Base-by-base conservation (phyloP, 2,329 filamentous ascomycete genomes). In the Stagonosporopsis rhizophila region DNA sequence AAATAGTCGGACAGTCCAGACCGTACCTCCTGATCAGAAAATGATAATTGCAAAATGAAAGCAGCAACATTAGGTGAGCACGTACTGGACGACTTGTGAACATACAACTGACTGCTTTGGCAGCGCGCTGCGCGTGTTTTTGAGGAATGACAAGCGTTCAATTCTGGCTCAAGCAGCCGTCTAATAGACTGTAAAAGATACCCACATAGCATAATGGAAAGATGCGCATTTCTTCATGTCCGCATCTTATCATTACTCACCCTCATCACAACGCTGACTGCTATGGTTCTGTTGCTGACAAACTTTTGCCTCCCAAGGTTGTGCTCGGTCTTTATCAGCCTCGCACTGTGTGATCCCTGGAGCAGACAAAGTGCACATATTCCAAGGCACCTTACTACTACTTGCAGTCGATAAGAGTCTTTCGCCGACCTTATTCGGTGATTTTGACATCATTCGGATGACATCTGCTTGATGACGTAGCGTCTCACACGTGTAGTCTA, bases 191-290 rank as follows among this genome's bases (percentile, higher is more conserved):
- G 23, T 39, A 34, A 45, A 27, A 44, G 55, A 58, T 58, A 58
- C 55, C 55, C 55, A 49, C 46, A 40, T 58, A 53, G 39, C 48
- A 32, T 58, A 52, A 58, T 58, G 8, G 54, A 53, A 52, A 15
- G 20, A 52, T 12, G 25, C 28, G 15, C 15, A 27, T 41, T 48
- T n/a, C 27, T 32, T 11, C 14, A 44, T 11, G 6, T 22, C 17
- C n/a, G 28, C n/a, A 23, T 37, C 28, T 30, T n/a, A 34, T 23
- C 5, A 6, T 38, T 38, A 15, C 6, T 19, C 23, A 6, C 4
- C 1, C n/a, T 17, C n/a, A 2, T 11, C 6, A 27, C 19, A 4
- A 7, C 20, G 23, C n/a, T 28, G 5, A 3, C 15, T 28, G 2
- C 14, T 17, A 12, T 3, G 12, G 12, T 30, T 6, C 3, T 23